phyloP scores from a whole-genome alignment of 1,284 basidiomycete genomes.

The Ganoderma lingzhi region DNA sequence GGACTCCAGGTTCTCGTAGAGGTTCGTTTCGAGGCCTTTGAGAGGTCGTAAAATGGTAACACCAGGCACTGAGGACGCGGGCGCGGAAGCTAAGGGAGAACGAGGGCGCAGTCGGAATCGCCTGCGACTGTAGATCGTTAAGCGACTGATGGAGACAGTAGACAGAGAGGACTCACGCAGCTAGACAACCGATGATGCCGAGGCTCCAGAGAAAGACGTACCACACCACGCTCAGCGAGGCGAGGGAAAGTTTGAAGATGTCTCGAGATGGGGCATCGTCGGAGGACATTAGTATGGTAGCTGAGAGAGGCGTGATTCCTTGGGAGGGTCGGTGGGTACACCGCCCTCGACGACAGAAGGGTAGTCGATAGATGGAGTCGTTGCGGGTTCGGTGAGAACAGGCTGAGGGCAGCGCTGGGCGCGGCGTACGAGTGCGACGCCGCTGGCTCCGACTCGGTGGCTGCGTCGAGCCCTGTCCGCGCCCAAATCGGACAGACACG shows the following conservation, averaged over 20 bases:
- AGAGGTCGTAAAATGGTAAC: slow-evolving; percentile 93
- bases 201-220: slow-evolving; percentile 80
- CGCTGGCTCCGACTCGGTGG: background rate
- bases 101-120: slow-evolving; percentile 74
- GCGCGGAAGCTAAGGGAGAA: slow-evolving; percentile 66
- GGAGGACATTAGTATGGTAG: slow-evolving; percentile 16
- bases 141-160: slow-evolving; percentile 7
- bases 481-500: background rate
- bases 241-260: slow-evolving; percentile 39
- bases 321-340: background rate
- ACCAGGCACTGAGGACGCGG: slow-evolving; percentile 70
- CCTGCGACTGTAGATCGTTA: slow-evolving; percentile 63
- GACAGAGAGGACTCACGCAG: slow-evolving; percentile 69
- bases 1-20: slow-evolving; percentile 93
- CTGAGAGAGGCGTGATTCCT: slow-evolving; percentile 1
- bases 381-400: background rate
- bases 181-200: slow-evolving; percentile 77
- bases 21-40: slow-evolving; percentile 91
- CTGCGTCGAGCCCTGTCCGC: slow-evolving; percentile 1
- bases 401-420: background rate
- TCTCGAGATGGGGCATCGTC: slow-evolving; percentile 20
- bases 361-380: too few relatives aligned
- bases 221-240: slow-evolving; percentile 68
- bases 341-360: background rate
- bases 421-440: background rate